Conservation (phyloP, 140 eudicot species). For the Stevia rebaudiana region DNA sequence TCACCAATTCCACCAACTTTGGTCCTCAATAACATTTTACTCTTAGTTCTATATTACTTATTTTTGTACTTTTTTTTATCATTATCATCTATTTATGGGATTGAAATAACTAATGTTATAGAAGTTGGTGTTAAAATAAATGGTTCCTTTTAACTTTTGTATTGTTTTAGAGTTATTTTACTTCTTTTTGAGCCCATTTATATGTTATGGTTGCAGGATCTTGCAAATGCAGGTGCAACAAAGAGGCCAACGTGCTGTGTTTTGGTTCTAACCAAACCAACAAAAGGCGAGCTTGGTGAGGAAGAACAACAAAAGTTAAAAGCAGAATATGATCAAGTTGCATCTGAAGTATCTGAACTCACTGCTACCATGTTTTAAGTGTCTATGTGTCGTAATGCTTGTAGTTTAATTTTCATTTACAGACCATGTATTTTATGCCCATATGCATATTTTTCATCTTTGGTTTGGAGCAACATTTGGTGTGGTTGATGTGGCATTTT, state of each 20-base stretch:
- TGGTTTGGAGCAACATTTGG: not conserved
- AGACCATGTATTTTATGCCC: not conserved
- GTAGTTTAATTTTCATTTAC: too few relatives aligned
- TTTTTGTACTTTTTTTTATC: too few relatives aligned
- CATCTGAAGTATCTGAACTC: conserved; percentile 48
- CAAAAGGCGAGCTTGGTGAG: conserved; percentile 67
- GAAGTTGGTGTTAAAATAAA: too few relatives aligned
- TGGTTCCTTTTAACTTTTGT: too few relatives aligned
- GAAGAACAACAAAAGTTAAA: conserved; percentile 68
- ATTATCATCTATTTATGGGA: too few relatives aligned
- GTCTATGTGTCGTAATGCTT: not conserved
- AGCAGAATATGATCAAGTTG: conserved; percentile 73
- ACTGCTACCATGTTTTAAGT: conserved; percentile 46
- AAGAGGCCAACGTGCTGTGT: conserved; percentile 98
- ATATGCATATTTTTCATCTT: not conserved
- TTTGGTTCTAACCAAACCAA: conserved; percentile 68
- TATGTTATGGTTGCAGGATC: conserved; percentile 56
- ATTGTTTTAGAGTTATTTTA: not conserved
- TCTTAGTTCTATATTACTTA: too few relatives aligned
- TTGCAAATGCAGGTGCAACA: conserved; percentile 94
- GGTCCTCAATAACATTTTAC: too few relatives aligned
- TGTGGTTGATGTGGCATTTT: not conserved
- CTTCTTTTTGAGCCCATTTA: not conserved
- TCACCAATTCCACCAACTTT: too few relatives aligned
- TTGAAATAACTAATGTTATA: too few relatives aligned